phyloP scores from a whole-genome alignment of 495 filamentous ascomycete genomes.

The Penicillium arizonense region DNA sequence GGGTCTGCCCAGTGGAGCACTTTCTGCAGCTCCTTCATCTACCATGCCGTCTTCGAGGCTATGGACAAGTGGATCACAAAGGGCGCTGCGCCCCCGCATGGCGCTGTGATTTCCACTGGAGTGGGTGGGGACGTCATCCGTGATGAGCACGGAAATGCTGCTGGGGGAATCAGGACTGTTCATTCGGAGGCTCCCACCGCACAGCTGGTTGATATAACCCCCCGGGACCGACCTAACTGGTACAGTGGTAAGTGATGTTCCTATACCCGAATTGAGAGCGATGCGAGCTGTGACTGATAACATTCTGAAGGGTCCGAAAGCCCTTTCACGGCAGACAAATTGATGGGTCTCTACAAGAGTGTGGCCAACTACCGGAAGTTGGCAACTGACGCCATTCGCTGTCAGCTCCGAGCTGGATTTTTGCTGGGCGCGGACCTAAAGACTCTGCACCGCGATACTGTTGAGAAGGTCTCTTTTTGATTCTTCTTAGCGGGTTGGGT shows the following conservation, averaged over 20 bases:
- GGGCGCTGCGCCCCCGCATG: neutral
- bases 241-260: constrained; percentile 5
- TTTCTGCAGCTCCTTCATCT: constrained; percentile 8
- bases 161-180: constrained; percentile 8
- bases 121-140: neutral
- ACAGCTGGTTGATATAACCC: constrained; percentile 1
- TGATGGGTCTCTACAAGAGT: neutral
- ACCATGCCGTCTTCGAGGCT: constrained; percentile 9
- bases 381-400: neutral
- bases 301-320: neutral
- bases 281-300: neutral
- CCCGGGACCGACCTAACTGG: constrained; percentile 5
- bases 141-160: constrained; percentile 6
- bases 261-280: neutral
- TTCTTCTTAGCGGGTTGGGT: neutral
- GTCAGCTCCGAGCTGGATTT: constrained; percentile 4
- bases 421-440: constrained; percentile 8
- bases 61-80: constrained; percentile 9
- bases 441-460: constrained; percentile 7
- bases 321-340: neutral
- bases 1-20: constrained; percentile 5
- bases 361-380: neutral
- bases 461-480: constrained; percentile 1
- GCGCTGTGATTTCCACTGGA: neutral
- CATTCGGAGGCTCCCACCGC: constrained; percentile 9